Percentiles rank a stretch among this genome's conserved stretches.
Conservation (phyloP, 2,329 filamentous ascomycete species). For the Furcasterigmium furcatum region DNA sequence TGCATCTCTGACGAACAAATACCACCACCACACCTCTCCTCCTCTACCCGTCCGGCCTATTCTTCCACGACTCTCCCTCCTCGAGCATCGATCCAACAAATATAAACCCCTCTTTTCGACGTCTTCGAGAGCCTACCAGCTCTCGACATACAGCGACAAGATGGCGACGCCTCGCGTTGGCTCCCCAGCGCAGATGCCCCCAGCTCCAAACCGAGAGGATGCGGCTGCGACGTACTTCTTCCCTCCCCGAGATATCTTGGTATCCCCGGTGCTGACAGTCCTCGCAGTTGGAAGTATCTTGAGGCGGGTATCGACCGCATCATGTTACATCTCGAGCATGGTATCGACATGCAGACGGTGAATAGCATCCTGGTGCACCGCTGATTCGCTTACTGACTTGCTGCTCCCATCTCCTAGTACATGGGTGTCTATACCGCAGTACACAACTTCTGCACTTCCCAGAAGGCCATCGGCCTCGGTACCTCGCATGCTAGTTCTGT, state of each 20-base stretch:
- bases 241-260: constrained; percentile 5
- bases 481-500: constrained; percentile 21
- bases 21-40: too few species aligned
- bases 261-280: neutral
- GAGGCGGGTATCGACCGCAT: constrained; percentile 86
- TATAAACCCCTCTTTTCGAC: neutral
- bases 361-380: constrained; percentile 21
- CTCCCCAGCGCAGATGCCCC: constrained; percentile 44
- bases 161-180: constrained; percentile 2
- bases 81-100: too few species aligned
- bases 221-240: constrained; percentile 44
- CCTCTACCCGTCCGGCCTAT: too few species aligned
- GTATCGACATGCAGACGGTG: constrained; percentile 89
- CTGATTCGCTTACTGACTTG: neutral
- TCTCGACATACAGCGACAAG: neutral
- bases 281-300: constrained; percentile 76
- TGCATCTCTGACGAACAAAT: too few species aligned
- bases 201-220: constrained; percentile 59
- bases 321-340: constrained; percentile 87
- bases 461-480: constrained; percentile 75
- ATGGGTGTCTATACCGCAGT: constrained; percentile 99
- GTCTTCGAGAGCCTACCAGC: neutral
- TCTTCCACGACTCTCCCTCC: too few species aligned
- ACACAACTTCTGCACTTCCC: constrained; percentile 98
- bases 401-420: constrained; percentile 51